Evolutionary conservation across 1,284 basidiomycete species (phyloP), one percentile per base, ranked within the genome.

Genomic region (Phaffia rhodozyma): DNA sequence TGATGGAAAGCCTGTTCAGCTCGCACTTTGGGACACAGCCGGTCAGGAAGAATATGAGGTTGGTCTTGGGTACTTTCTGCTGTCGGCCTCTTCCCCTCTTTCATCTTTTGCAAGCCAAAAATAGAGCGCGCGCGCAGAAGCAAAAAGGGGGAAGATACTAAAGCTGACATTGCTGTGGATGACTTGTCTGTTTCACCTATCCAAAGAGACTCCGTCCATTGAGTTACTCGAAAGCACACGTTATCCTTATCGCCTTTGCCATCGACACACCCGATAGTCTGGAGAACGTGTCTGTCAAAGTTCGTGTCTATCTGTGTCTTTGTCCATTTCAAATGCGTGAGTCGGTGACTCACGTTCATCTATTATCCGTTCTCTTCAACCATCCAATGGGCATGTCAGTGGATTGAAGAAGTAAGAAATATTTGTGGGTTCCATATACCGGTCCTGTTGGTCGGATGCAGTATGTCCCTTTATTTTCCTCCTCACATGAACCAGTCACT

Each of bases 151-250:
- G 16, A 43, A 2, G 20, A 27, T 38, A 50, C 16, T 11, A 43
- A 43, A 43, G 38, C 38, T 43, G 29, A 53, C 23, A 27, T 55
- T 51, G 51, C 53, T 23, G 53, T 21, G 52, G 51, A 4, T 51
- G 30, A 53, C 49, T 52, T 4, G 27, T 34, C n/a, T 50, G 49
- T 62, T 68, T 67, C 53, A 57, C 48, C 64, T 55, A 49, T 34
- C 16, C 58, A 38, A 72, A 91, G 86, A 86, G 91, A 68, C 80
- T 96, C 73, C 85, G 93, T 68, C 93, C 93, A 38, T 84, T 98
- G 74, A 96, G 91, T 30, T 97, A 97, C 77, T 92, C 92, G 57
- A 91, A 96, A 79, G 94, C 94, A 62, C 94, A 98, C 76, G 91
- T 98, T 72, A 97, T 98, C 75, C 83, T 98, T 68, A 97, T 98